Base-by-base conservation (phyloP, 2,329 filamentous ascomycete species). In the Lecanicillium sp. region DNA sequence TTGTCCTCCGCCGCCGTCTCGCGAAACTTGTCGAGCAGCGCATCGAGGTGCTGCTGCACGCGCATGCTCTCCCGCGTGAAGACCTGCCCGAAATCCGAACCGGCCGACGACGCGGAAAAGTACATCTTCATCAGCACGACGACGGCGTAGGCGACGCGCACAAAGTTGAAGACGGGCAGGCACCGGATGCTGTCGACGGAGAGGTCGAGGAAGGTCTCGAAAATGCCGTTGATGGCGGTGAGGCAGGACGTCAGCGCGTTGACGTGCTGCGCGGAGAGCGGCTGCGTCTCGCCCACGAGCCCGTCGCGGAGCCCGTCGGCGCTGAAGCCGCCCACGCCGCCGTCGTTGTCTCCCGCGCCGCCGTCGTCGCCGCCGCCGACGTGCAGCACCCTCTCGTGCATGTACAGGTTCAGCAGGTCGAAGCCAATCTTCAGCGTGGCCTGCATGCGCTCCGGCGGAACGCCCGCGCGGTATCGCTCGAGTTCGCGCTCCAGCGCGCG, bases 61-160 rank as follows among this genome's bases (percentile, higher is more conserved):
- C 82, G 81, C 67, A 91, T 76, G 54, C 83, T 75, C 47, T 83
- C 76, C 53, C 79, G 79, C 54, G 81, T 74, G 53, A 91, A 83
- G 15, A 90, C 76, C 51, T 78, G 77, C n/a, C 81, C 81, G 1
- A 90, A 74, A 55, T 84, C 81, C 14, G 79, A 83, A 33, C 77
- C 75, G 1, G 82, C 77, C 12, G 77, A 74, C 2, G 78, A 77
- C 3, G 83, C 80, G 8, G 82, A 79, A 42, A 86, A 83, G 64
- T 84, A 84, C 52, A 90, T 77, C 63, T 88, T 89, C 61, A 87
- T 84, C 30, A 89, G 69, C 26, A 86, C 79, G 17, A 89, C 82
- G 2, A 83, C 75, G 5, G 81, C 81, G 59, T 87, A 88, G 10
- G 84, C 79, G 15, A 87, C 79, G 23, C 86, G 79, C 14, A 87